Evolutionary conservation across 2,329 filamentous ascomycete species (phyloP).

Genomic region (Aspergillus unguis): DNA sequence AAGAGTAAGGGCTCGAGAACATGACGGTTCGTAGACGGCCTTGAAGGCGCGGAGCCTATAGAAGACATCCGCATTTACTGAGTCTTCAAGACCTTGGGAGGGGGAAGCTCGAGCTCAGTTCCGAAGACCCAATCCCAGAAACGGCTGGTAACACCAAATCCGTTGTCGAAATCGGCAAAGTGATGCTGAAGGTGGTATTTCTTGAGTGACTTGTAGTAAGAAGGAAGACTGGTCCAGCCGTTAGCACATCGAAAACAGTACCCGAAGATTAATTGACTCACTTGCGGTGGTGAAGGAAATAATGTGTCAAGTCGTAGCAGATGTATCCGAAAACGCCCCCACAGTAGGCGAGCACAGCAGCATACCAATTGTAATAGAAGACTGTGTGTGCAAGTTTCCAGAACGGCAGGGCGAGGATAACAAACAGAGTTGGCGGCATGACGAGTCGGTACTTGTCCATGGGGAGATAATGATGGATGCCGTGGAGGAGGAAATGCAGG

Average conservation of each 20-base stretch:
- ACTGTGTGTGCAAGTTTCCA: slow-evolving; percentile 83
- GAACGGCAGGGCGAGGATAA: slow-evolving; percentile 80
- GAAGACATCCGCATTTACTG: slow-evolving; percentile 24
- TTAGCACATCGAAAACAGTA: slow-evolving; percentile 11
- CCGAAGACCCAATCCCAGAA: slow-evolving; percentile 96
- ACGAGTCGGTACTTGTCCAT: slow-evolving; percentile 98
- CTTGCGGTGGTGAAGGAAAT: slow-evolving; percentile 96
- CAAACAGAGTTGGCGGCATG: slow-evolving; percentile 89
- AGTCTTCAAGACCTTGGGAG: slow-evolving; percentile 35
- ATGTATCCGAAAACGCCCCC: slow-evolving; percentile 95
- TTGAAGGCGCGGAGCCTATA: background rate
- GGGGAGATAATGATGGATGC: slow-evolving; percentile 97
- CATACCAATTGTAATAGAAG: slow-evolving; percentile 82
- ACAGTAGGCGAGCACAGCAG: slow-evolving; percentile 73
- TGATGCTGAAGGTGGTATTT: slow-evolving; percentile 97
- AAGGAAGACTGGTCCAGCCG: slow-evolving; percentile 59
- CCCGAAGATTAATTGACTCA: slow-evolving; percentile 39
- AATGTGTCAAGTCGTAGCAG: slow-evolving; percentile 95
- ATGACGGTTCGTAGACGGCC: background rate
- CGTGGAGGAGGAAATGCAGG: slow-evolving; percentile 88
- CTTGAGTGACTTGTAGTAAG: slow-evolving; percentile 89
- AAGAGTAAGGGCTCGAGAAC: slow-evolving; percentile 1
- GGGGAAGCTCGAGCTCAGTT: slow-evolving; percentile 65
- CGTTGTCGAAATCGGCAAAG: slow-evolving; percentile 96
- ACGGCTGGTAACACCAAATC: slow-evolving; percentile 91